These are phyloP conservation scores for Kodamaea alishanica DNA, from an alignment of 1,139 yeast genomes.

Conservation along the genomic window DNA sequence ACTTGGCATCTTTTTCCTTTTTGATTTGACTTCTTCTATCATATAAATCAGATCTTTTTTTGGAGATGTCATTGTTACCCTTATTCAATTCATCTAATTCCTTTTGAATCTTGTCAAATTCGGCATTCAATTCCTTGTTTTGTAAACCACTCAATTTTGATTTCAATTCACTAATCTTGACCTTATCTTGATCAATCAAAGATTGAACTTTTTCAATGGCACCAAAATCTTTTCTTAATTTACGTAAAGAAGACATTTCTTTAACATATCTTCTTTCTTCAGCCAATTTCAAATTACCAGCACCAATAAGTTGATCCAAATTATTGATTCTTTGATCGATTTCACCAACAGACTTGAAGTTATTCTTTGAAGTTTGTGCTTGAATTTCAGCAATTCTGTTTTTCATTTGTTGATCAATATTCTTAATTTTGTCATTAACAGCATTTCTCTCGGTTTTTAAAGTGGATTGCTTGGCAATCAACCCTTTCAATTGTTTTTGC, in stretches of 20 bases:
- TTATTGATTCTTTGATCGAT: slow-evolving; percentile 68
- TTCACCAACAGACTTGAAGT: slow-evolving; percentile 70
- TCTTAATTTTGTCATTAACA: slow-evolving; percentile 69
- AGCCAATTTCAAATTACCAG: slow-evolving; percentile 81
- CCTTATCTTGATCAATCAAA: slow-evolving; percentile 76
- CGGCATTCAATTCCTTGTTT: slow-evolving; percentile 58
- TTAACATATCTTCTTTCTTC: slow-evolving; percentile 85
- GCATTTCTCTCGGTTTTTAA: slow-evolving; percentile 67
- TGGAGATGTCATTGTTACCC: slow-evolving; percentile 60
- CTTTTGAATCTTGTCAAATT: slow-evolving; percentile 60
- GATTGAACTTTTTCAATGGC: slow-evolving; percentile 72
- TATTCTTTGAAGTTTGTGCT: slow-evolving; percentile 64
- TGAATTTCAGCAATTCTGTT: slow-evolving; percentile 75
- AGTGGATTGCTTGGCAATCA: slow-evolving; percentile 64
- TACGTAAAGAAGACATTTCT: slow-evolving; percentile 82
- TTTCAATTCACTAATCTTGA: slow-evolving; percentile 73
- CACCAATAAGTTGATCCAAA: slow-evolving; percentile 71
- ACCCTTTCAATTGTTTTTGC: slow-evolving; percentile 59
- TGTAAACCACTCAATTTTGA: slow-evolving; percentile 59
- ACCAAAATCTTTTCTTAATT: slow-evolving; percentile 75
- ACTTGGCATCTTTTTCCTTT: slow-evolving; percentile 66
- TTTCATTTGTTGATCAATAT: slow-evolving; percentile 68
- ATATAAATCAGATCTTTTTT: slow-evolving; percentile 61
- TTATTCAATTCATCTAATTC: slow-evolving; percentile 58
- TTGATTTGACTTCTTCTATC: slow-evolving; percentile 67